Evolutionary conservation across 2,329 filamentous ascomycete species (phyloP), one percentile per base, ranked within the genome.

Genomic region (Fusarium udum): DNA sequence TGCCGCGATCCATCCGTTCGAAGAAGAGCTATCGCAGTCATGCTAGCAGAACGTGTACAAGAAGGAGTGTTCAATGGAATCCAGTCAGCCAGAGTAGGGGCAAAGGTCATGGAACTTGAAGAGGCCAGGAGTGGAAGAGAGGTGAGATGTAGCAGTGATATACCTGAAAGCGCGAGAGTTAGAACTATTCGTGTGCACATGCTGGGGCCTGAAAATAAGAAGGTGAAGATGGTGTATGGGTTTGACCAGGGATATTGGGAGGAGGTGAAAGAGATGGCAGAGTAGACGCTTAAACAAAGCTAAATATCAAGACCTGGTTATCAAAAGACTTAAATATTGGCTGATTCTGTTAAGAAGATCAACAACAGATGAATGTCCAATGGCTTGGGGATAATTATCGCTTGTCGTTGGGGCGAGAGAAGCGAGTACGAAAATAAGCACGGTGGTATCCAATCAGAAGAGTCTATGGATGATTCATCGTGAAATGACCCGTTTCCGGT

Each of bases 51-150:
- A 4, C 49, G 57, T 0, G 62, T 61, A 6, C 71, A 71, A 39
- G 71, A 73, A 32, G 66, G 70, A 0, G 66, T 66, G 0, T 73
- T 73, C 6, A 73, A 73, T 6, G 62, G 57, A 1, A 31, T 32
- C 0, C 32, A 59, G 5, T 61, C 70, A 15, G 71, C 70, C 2
- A 64, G 59, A 14, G 70, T 70, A 4, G 70, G 56, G 15, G 61
- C 49, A 1, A 71, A 26, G 6, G 32, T 71, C 10, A 71, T 73
- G 53, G 71, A 73, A 3, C 42, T 73, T 5, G 71, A 73, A 26
- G 70, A 73, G 14, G 31, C 37, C 3, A 55, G 69, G 9, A 66
- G 64, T 9, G 57, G 53, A 2, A 63, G 48, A 4, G 46, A 40
- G 7, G 70, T 73, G 1, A 63, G 14, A 4, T 52, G 28, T 10